Evolutionary conservation across 2,329 filamentous ascomycete genomes (phyloP).

Genomic region (Sphaceloma murrayae): DNA sequence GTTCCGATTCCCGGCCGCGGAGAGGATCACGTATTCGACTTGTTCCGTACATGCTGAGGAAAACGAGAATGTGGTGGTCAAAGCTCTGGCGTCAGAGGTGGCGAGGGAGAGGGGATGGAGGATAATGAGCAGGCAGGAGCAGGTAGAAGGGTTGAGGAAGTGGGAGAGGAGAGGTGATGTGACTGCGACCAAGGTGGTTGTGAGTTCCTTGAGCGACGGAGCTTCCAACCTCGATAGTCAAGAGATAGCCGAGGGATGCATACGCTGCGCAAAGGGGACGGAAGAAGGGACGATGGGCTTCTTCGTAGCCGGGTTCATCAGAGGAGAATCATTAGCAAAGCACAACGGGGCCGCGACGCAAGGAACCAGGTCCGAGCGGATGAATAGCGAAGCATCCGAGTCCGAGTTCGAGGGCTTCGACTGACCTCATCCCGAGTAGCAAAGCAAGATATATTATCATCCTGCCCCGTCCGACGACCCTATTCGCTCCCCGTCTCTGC

Average conservation of each 20-base stretch:
- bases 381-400: neutral
- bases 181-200: conserved; percentile 29
- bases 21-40: conserved; percentile 79
- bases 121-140: conserved; percentile 60
- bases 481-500: conserved; percentile 18
- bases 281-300: conserved; percentile 72
- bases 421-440: neutral
- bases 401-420: conserved; percentile 12
- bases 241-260: conserved; percentile 20
- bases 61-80: conserved; percentile 75
- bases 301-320: conserved; percentile 80
- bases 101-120: conserved; percentile 65
- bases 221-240: conserved; percentile 25
- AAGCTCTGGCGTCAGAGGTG: conserved; percentile 57
- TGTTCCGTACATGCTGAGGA: conserved; percentile 82
- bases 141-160: conserved; percentile 63
- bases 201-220: conserved; percentile 21
- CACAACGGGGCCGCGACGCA: too few relatives aligned
- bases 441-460: neutral
- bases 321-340: too few relatives aligned
- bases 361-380: neutral
- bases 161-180: conserved; percentile 55
- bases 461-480: neutral
- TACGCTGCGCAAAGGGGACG: conserved; percentile 25
- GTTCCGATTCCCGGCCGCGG: conserved; percentile 66